phyloP scores from a whole-genome alignment of 306 rosid species.

The Prunus padus region DNA sequence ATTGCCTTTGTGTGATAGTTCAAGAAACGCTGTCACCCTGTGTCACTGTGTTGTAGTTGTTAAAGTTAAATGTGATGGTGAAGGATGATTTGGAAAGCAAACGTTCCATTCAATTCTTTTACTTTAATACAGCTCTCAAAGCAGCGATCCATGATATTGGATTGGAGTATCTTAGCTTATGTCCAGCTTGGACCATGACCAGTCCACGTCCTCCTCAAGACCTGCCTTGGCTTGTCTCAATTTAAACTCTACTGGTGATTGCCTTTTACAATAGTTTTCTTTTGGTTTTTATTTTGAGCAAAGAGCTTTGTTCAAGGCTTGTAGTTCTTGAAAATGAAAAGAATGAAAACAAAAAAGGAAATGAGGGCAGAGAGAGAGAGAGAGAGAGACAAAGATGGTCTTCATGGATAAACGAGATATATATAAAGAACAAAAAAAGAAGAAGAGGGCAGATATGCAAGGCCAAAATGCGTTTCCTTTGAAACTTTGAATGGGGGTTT shows the following conservation, averaged over 20 bases:
- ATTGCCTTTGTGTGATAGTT: too few species aligned
- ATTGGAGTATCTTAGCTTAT: constrained; percentile 22
- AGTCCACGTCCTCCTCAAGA: constrained; percentile 19
- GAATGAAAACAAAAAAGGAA: neutral
- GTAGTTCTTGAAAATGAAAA: neutral
- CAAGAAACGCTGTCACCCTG: too few species aligned
- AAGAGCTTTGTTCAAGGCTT: neutral
- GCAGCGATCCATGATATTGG: constrained; percentile 32
- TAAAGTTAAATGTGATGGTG: constrained; percentile 37
- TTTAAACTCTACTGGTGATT: neutral
- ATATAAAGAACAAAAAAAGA: constrained; percentile 25
- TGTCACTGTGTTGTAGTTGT: constrained; percentile 3
- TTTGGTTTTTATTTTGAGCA: neutral
- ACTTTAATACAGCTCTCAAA: constrained; percentile 45
- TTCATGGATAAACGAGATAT: constrained; percentile 39
- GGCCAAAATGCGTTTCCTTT: constrained; percentile 31
- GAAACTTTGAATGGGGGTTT: constrained; percentile 36
- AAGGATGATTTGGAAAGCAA: constrained; percentile 43
- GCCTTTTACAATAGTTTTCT: neutral
- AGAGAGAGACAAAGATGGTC: constrained; percentile 29
- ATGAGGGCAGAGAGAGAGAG: neutral
- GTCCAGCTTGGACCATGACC: constrained; percentile 35
- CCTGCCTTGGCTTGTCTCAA: neutral
- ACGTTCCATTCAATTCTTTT: constrained; percentile 28
- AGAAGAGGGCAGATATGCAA: constrained; percentile 28